These are phyloP conservation scores for Zea luxurians DNA, from an alignment of 176 grass and related monocot genomes.

Conservation along the genomic window DNA sequence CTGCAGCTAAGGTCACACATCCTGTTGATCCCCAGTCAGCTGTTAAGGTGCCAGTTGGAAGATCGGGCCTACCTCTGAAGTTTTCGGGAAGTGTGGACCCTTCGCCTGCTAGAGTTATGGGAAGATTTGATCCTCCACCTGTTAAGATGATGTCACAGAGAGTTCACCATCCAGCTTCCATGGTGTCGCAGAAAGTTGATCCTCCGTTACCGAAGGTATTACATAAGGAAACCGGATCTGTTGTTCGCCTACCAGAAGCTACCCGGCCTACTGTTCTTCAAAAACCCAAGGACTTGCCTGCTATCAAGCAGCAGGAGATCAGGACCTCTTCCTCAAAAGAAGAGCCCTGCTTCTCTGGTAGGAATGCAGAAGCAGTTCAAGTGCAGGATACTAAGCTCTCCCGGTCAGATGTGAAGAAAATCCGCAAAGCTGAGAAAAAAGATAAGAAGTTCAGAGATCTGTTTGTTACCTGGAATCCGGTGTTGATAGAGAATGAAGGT, in stretches of 20 bases:
- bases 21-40: not conserved
- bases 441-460: slow-evolving; percentile 45
- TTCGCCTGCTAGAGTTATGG: not conserved
- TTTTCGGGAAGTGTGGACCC: not conserved
- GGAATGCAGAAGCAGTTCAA: not conserved
- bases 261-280: not conserved
- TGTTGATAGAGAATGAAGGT: slow-evolving; percentile 11
- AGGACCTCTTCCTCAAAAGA: not conserved
- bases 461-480: slow-evolving; percentile 54
- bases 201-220: not conserved
- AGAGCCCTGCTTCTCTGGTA: slow-evolving; percentile 44
- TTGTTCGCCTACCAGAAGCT: not conserved
- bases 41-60: not conserved
- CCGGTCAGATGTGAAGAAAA: slow-evolving; percentile 41
- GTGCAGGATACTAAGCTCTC: slow-evolving; percentile 30
- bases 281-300: not conserved
- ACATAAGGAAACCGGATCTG: not conserved
- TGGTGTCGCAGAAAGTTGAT: slow-evolving; percentile 5
- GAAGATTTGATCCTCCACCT: not conserved
- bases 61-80: not conserved
- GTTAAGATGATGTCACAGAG: slow-evolving; percentile 10
- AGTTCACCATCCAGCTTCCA: not conserved
- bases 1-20: not conserved
- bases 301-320: not conserved
- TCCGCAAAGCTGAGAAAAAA: slow-evolving; percentile 47